Evolutionary conservation across 768 basidiomycete genomes (phyloP).

Genomic region (Strobilomyces dryophilus): DNA sequence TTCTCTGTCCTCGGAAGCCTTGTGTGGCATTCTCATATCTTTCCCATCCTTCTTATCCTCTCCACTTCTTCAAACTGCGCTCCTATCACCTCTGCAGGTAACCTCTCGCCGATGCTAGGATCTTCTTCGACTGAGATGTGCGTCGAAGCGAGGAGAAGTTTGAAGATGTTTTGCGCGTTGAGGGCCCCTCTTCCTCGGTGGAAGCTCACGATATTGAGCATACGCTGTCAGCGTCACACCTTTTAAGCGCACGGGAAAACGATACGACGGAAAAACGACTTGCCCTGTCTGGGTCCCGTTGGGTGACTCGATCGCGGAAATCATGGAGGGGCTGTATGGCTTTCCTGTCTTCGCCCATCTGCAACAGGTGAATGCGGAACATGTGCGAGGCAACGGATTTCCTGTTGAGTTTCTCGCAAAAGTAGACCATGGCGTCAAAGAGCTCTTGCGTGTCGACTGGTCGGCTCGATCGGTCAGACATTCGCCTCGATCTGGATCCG

Average conservation of each 20-base stretch:
- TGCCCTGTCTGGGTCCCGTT: constrained; percentile 14
- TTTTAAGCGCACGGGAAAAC: background rate
- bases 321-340: constrained; percentile 20
- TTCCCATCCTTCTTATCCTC: constrained; percentile 9
- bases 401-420: constrained; percentile 11
- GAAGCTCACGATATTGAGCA: constrained; percentile 21
- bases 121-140: constrained; percentile 16
- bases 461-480: background rate
- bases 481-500: background rate
- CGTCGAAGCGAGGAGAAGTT: constrained; percentile 20
- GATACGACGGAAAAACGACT: background rate
- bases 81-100: constrained; percentile 7
- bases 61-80: constrained; percentile 13
- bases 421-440: constrained; percentile 1
- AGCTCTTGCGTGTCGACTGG: constrained; percentile 16
- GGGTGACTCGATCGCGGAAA: constrained; percentile 18
- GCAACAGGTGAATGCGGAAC: constrained; percentile 24
- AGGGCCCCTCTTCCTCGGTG: constrained; percentile 23
- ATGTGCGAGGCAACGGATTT: constrained; percentile 9
- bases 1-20: no score
- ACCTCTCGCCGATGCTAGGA: constrained; percentile 14
- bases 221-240: constrained; percentile 3
- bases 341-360: constrained; percentile 22
- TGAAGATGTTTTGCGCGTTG: constrained; percentile 15
- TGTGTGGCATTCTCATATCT: no score